phyloP scores from a whole-genome alignment of 2,329 filamentous ascomycete species.

The Calonectria multiphialidica region DNA sequence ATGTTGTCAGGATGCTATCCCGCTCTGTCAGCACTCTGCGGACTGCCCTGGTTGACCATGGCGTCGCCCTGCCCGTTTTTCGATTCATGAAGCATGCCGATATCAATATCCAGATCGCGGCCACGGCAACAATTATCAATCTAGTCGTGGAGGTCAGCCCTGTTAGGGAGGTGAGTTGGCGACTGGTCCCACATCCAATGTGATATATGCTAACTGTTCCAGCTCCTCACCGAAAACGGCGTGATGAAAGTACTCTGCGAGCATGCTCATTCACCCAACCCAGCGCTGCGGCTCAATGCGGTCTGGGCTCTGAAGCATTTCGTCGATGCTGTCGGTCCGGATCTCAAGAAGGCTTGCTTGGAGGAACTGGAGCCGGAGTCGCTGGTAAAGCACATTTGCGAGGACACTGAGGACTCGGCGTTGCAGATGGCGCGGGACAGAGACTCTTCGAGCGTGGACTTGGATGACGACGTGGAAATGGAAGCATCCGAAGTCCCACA shows the following conservation, averaged over 20 bases:
- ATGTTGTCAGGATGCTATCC: conserved; percentile 83
- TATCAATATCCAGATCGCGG: conserved; percentile 85
- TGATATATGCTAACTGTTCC: conserved; percentile 36
- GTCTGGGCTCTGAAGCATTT: conserved; percentile 96
- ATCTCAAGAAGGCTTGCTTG: conserved; percentile 82
- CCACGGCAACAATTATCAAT: conserved; percentile 87
- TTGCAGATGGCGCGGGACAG: conserved; percentile 53
- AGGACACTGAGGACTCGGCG: conserved; percentile 68
- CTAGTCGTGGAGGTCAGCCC: conserved; percentile 90
- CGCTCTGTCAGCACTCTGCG: conserved; percentile 87
- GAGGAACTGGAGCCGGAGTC: conserved; percentile 83
- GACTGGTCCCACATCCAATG: no score
- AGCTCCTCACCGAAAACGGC: conserved; percentile 80
- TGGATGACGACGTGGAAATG: conserved; percentile 71
- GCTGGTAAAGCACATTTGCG: conserved; percentile 82
- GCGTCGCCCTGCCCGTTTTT: conserved; percentile 82
- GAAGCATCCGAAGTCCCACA: conserved; percentile 59
- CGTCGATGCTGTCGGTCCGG: conserved; percentile 77
- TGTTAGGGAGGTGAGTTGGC: conserved; percentile 80
- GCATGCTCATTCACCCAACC: conserved; percentile 84
- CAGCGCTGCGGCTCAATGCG: conserved; percentile 85
- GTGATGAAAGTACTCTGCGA: conserved; percentile 83
- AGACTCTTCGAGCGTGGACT: conserved; percentile 51
- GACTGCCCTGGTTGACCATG: conserved; percentile 89
- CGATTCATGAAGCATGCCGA: conserved; percentile 80